Evolutionary conservation across 2,329 filamentous ascomycete species (phyloP).

Genomic region (Samsoniella hepiali): DNA sequence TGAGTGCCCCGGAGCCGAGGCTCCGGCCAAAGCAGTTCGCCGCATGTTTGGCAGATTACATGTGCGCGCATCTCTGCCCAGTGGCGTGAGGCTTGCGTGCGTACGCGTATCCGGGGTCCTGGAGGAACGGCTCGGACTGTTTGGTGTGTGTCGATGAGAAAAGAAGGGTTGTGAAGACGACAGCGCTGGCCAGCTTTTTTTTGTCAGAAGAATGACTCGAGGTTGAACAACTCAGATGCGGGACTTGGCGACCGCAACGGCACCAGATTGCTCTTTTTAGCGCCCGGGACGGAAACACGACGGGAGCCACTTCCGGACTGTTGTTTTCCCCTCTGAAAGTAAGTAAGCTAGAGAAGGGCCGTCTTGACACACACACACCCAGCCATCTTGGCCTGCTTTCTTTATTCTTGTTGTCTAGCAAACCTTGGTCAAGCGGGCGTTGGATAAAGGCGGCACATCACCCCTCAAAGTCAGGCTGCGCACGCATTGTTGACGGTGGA

Average conservation of each 20-base stretch:
- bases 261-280: neutral
- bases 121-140: neutral
- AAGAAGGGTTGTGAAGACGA: too few relatives aligned
- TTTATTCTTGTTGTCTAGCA: neutral
- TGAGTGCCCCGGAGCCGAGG: neutral
- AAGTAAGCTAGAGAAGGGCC: neutral
- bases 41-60: neutral
- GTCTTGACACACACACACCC: neutral
- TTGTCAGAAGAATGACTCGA: too few relatives aligned
- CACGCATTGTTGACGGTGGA: neutral
- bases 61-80: neutral
- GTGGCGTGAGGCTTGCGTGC: neutral
- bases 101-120: neutral
- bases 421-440: neutral
- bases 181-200: too few relatives aligned
- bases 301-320: neutral
- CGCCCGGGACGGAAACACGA: neutral
- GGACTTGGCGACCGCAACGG: neutral
- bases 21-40: neutral
- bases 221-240: too few relatives aligned
- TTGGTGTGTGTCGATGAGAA: neutral
- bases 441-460: neutral
- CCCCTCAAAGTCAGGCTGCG: too few relatives aligned
- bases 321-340: too few relatives aligned
- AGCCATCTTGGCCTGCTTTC: neutral